phyloP scores from a whole-genome alignment of 768 basidiomycete species.

The Phlegmacium glaucopus region DNA sequence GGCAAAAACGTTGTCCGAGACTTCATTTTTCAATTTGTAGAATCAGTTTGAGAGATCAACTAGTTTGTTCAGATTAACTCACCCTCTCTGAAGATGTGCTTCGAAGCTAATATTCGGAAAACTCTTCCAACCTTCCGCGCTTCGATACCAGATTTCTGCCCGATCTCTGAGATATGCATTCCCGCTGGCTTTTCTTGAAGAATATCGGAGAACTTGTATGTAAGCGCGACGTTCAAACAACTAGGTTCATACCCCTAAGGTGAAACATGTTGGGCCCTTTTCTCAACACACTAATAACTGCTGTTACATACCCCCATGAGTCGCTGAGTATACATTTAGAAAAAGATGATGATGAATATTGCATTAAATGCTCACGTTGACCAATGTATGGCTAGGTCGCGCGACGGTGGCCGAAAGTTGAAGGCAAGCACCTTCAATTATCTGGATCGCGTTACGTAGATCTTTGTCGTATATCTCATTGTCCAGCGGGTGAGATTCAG shows the following conservation, averaged over 20 bases:
- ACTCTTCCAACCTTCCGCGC: conserved; percentile 28
- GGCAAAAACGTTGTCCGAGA: conserved; percentile 33
- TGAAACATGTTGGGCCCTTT: too few species aligned
- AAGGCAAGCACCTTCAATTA: conserved; percentile 26
- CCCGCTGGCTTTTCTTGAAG: conserved; percentile 26
- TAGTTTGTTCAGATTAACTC: background rate
- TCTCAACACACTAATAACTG: too few species aligned
- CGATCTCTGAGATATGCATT: conserved; percentile 24
- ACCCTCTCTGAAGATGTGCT: conserved; percentile 36
- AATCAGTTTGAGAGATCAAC: background rate
- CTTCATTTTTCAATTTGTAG: conserved; percentile 12
- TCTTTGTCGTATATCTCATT: conserved; percentile 9
- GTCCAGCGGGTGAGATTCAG: conserved; percentile 18
- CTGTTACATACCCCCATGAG: too few species aligned
- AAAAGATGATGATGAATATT: too few species aligned
- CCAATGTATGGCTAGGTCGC: conserved; percentile 19
- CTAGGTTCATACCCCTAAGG: conserved; percentile 16
- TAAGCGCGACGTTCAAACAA: conserved; percentile 18
- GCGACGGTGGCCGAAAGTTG: conserved; percentile 23
- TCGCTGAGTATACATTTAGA: too few species aligned
- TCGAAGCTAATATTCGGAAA: conserved; percentile 28
- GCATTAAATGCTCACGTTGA: conserved; percentile 17
- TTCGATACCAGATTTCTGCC: conserved; percentile 20
- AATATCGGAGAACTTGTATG: conserved; percentile 24
- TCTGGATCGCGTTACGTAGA: conserved; percentile 18